Evolutionary conservation across 1,284 basidiomycete genomes (phyloP).

Genomic region (Pseudomicrostroma phylloplanum): DNA sequence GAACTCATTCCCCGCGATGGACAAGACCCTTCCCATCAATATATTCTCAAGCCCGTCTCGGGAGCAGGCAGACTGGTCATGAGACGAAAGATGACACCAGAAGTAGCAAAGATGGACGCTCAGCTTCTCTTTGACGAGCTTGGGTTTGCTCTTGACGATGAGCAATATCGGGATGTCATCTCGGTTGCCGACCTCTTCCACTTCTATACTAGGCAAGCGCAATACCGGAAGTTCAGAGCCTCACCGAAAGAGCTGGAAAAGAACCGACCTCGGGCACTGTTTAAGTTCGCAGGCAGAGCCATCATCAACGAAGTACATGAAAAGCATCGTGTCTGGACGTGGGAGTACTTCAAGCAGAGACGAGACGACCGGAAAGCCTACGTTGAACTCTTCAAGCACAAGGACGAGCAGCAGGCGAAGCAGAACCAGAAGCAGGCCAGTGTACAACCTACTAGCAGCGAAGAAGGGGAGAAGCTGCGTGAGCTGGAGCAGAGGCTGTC

Average conservation of each 20-base stretch:
- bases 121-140: slow-evolving; percentile 91
- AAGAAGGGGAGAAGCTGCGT: slow-evolving; percentile 55
- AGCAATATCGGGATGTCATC: slow-evolving; percentile 91
- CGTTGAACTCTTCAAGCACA: slow-evolving; percentile 74
- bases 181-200: slow-evolving; percentile 96
- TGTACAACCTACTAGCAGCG: slow-evolving; percentile 29
- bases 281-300: slow-evolving; percentile 74
- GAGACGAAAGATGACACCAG: slow-evolving; percentile 65
- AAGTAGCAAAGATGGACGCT: slow-evolving; percentile 71
- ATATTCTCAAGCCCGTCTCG: slow-evolving; percentile 89
- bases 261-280: slow-evolving; percentile 67
- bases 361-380: slow-evolving; percentile 78
- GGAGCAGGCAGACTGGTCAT: slow-evolving; percentile 85
- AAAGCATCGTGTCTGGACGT: slow-evolving; percentile 77
- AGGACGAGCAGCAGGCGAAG: slow-evolving; percentile 54
- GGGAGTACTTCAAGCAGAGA: slow-evolving; percentile 82
- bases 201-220: slow-evolving; percentile 83
- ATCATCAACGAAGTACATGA: slow-evolving; percentile 83
- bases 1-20: slow-evolving; percentile 57
- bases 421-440: slow-evolving; percentile 35
- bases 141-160: slow-evolving; percentile 81
- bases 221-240: slow-evolving; percentile 63
- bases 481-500: slow-evolving; percentile 73
- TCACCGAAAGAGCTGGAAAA: slow-evolving; percentile 60
- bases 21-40: slow-evolving; percentile 64